Conservation (phyloP, 208 protist genomes). For the Endotrypanum monterogeii region DNA sequence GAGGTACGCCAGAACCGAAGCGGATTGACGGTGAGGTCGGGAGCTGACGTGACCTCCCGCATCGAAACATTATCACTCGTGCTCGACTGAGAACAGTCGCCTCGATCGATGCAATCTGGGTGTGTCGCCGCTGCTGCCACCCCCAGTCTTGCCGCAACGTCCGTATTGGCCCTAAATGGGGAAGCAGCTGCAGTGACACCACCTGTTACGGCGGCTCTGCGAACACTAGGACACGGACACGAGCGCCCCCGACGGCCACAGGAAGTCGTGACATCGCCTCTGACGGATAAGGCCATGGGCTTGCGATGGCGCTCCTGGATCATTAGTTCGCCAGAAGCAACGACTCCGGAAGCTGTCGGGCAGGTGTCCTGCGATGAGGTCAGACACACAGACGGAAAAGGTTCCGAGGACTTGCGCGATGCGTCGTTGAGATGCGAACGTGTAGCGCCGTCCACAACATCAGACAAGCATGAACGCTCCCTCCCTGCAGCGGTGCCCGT, state of each 20-base stretch:
- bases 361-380: not conserved
- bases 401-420: not conserved
- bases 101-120: not conserved
- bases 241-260: not conserved
- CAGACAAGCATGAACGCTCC: not conserved
- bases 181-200: not conserved
- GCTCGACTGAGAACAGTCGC: not conserved
- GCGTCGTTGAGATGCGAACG: not conserved
- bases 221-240: slow-evolving; percentile 4
- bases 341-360: not conserved
- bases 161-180: not conserved
- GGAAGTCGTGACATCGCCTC: not conserved
- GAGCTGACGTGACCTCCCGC: not conserved
- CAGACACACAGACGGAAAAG: not conserved
- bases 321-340: not conserved
- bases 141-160: not conserved
- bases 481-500: not conserved
- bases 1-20: slow-evolving; percentile 4
- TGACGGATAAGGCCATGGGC: not conserved
- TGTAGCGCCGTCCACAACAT: not conserved
- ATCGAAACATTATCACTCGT: not conserved
- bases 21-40: not conserved
- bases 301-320: not conserved
- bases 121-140: not conserved
- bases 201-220: not conserved